A percentile compares a stretch with the other conserved stretches of the same genome.
phyloP scores from a whole-genome alignment of 2,329 filamentous ascomycete species.

The Thermomyces lanuginosus region DNA sequence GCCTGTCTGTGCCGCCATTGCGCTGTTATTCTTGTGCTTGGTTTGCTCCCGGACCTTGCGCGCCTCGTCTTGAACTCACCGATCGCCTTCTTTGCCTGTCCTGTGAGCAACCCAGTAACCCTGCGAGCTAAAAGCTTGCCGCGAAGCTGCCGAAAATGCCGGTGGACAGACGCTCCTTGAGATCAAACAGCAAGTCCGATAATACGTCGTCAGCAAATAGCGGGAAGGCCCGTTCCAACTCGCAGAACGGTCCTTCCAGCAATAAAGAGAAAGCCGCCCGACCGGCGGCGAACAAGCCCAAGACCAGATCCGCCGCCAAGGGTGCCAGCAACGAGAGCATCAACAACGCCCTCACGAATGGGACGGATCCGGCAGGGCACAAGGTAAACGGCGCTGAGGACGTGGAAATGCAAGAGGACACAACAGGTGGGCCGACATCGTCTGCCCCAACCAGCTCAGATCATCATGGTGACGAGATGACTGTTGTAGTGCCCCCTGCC shows the following conservation, averaged over 20 bases:
- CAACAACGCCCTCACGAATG: constrained; percentile 29
- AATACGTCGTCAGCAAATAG: constrained; percentile 32
- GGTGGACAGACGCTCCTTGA: constrained; percentile 30
- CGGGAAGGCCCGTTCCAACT: constrained; percentile 29
- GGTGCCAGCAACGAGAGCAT: constrained; percentile 14
- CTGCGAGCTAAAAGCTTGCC: too few species aligned
- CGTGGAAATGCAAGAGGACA: constrained; percentile 54
- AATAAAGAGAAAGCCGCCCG: constrained; percentile 31
- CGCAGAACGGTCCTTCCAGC: constrained; percentile 26
- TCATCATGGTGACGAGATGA: constrained; percentile 62
- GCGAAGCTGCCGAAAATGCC: constrained; percentile 27
- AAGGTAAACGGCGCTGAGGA: constrained; percentile 50
- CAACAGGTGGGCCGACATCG: constrained; percentile 34
- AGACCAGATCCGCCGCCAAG: constrained; percentile 22
- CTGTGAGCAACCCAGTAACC: too few species aligned
- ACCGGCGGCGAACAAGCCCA: constrained; percentile 26
- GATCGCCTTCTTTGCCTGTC: too few species aligned
- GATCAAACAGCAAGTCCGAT: constrained; percentile 32
- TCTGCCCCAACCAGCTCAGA: constrained; percentile 44
- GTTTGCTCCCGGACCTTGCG: too few species aligned
- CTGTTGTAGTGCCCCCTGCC: constrained; percentile 59
- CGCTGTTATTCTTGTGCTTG: too few species aligned
- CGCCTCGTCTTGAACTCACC: too few species aligned
- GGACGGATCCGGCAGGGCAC: constrained; percentile 54
- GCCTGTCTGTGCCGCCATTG: too few species aligned